Evolutionary conservation across 73 alveolate genomes (phyloP), one percentile per base, ranked within the genome.

Genomic region (Tetrahymena borealis): DNA sequence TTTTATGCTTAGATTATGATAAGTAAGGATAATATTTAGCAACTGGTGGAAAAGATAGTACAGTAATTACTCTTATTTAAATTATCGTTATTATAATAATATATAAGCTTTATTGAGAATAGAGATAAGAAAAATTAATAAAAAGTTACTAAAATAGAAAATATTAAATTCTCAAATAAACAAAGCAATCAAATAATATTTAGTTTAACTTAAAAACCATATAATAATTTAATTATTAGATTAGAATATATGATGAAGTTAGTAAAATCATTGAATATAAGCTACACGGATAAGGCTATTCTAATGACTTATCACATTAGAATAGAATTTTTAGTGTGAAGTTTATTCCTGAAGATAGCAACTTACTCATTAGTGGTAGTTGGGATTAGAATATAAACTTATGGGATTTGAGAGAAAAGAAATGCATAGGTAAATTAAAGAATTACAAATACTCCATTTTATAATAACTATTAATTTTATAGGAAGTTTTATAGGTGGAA

Each of bases 251-350:
- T 93, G 95, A 93, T 85, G 78, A 79, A 31, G 95, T 79, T 33
- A 90, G 93, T 11, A 33, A 85, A 42, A 32, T 40, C 24, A 31
- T 93, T 4, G 60, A 93, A 20, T 33, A 36, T 28, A 93, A 91
- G 32, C 33, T 93, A 85, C 38, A 78, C 28, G 93, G 91, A 24
- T 38, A 60, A 38, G 39, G 78, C 32, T 93, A 92, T 91, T 78
- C 90, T 7, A 60, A 60, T 60, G 78, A 93, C n/a, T 90, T 90
- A 28, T 96, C 96, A 11, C 99, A 97, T 90, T 92, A 96, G 78
- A 97, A 96, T 94, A 93, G 99, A 92, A 96, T 97, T 78, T 97
- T 97, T 94, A 91, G 98, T 36, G 96, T 96, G 43, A 96, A 96
- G 40, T 91, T 91, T 78, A 90, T 85, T 33, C 94, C 95, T 16